Base-by-base conservation (phyloP, 768 basidiomycete genomes). In the Boletus rufocinnamomeus region DNA sequence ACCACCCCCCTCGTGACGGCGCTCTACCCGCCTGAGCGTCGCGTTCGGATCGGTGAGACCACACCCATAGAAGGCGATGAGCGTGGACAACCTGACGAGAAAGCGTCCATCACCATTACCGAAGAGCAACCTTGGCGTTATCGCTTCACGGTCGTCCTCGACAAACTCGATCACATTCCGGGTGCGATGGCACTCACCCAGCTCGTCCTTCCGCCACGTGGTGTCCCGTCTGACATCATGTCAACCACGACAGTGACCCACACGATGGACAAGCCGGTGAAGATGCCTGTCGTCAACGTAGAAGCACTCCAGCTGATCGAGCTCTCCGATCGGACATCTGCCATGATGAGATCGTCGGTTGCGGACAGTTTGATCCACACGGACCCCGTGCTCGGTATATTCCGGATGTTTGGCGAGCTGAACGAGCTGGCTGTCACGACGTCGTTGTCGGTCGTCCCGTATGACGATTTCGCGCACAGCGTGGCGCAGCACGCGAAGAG, bases 221-320 rank as follows among this genome's bases (percentile, higher is more conserved):
- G 56, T 0, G 4, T 16, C 17, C 49, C 35, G 8, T 58, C 58
- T 0, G 58, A 57, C 32, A 40, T 43, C 38, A 30, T 27, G 21
- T 62, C 72, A n/a, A 30, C 50, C 38, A 37, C 56, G 8, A 64
- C 70, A 17, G 50, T 19, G 30, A 35, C 40, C 8, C 37, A 53
- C 3, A 27, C 46, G 14, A 19, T 45, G 7, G 58, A 68, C 21
- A 56, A 47, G 19, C 10, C 52, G 3, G 64, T 47, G 3, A 69
- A 60, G 30, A 40, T 56, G 19, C 66, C 68, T 8, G 64, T 66
- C n/a, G 70, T 89, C 25, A 72, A 71, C n/a, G 69, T 89, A 6
- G 85, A 90, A 50, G 94, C 93, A 0, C 79, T 98, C 8, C 87
- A 95, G 7, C 81, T 98, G 17, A 88, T 98, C 61, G 95, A 97